These are phyloP conservation scores for Aspergillus candidus DNA, from an alignment of 2,329 filamentous ascomycete species.

Conservation along the genomic window DNA sequence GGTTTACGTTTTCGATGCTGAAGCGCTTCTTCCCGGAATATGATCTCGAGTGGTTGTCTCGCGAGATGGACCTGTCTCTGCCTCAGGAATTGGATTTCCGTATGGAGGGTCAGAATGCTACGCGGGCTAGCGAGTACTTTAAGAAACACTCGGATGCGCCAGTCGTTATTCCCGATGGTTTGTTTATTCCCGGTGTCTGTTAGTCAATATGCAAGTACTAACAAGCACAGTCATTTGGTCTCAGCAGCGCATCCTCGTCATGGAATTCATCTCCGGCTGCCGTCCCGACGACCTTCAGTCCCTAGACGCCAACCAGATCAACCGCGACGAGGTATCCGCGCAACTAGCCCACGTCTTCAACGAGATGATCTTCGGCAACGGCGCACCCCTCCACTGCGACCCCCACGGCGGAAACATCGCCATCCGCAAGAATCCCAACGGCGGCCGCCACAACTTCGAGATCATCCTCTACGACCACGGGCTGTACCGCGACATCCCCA, in stretches of 20 bases:
- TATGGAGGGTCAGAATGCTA: conserved; percentile 78
- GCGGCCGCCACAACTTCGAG: conserved; percentile 74
- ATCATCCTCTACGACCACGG: conserved; percentile 96
- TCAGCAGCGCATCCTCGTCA: conserved; percentile 81
- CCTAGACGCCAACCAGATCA: conserved; percentile 78
- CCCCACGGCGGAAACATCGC: conserved; percentile 95
- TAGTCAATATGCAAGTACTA: conserved; percentile 6
- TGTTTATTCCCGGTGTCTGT: not conserved
- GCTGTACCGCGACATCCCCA: conserved; percentile 86
- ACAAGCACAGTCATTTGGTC: conserved; percentile 68
- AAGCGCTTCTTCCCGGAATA: conserved; percentile 96
- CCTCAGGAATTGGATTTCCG: conserved; percentile 89
- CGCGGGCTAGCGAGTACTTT: conserved; percentile 74
- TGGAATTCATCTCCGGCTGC: conserved; percentile 84
- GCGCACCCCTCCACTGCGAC: conserved; percentile 89
- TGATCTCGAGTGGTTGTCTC: conserved; percentile 90
- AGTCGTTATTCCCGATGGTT: conserved; percentile 70
- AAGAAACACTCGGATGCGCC: conserved; percentile 66
- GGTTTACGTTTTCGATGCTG: conserved; percentile 81
- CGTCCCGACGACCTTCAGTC: conserved; percentile 85
- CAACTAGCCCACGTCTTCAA: conserved; percentile 91
- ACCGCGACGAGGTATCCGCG: conserved; percentile 91
- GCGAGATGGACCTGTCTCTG: conserved; percentile 85
- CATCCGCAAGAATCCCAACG: conserved; percentile 66
- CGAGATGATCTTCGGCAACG: conserved; percentile 95